Conservation (phyloP, 768 basidiomycete genomes). For the Tulasnella sp. region DNA sequence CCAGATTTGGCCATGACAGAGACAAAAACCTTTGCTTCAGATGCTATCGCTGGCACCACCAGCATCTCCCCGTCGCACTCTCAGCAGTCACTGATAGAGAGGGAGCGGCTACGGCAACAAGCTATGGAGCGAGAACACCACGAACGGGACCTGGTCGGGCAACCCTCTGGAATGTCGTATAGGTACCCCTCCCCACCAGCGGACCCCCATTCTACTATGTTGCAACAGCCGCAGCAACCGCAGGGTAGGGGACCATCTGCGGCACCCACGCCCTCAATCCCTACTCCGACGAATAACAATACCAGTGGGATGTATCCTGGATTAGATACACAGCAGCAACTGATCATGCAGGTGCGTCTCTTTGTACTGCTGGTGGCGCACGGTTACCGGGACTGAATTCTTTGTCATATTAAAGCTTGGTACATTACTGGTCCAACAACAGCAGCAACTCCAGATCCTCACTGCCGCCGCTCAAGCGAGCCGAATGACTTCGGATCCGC, state of each 20-base stretch:
- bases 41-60: neutral
- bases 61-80: neutral
- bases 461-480: neutral
- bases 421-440: constrained; percentile 5
- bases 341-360: neutral
- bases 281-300: neutral
- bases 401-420: neutral
- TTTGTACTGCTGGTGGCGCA: neutral
- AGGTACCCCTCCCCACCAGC: neutral
- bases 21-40: neutral
- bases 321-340: neutral
- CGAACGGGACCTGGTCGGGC: neutral
- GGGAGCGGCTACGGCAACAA: neutral
- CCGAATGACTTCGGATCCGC: too few relatives aligned
- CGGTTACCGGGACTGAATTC: neutral
- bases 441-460: constrained; percentile 7
- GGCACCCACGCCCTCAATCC: neutral
- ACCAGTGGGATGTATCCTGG: neutral
- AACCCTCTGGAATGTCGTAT: neutral
- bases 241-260: neutral
- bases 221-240: neutral
- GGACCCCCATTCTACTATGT: neutral
- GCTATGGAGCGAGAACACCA: constrained; percentile 6
- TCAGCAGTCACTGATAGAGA: neutral
- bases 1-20: neutral